A percentile compares a stretch with the other conserved stretches of the same genome.
Evolutionary conservation across 225 moss, liverwort and hornwort genomes (phyloP).

Genomic region (Pseudisothecium myosuroides): DNA sequence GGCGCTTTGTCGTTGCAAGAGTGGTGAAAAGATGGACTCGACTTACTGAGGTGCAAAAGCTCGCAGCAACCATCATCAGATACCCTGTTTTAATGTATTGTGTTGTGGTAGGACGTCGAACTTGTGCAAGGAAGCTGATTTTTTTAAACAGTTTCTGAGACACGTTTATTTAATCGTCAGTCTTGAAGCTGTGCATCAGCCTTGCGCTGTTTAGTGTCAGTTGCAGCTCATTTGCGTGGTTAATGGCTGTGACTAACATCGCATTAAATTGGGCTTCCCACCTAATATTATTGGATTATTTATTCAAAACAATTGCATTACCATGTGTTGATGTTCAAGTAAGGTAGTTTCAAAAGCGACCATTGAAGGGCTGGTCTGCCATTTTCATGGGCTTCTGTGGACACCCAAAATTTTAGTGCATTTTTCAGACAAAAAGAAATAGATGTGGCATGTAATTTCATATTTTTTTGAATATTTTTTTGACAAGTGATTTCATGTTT

Average conservation of each 20-base stretch:
- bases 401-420: too few species aligned
- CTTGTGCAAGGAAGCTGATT: background rate
- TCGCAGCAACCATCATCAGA: background rate
- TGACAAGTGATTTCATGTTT: too few species aligned
- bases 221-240: background rate
- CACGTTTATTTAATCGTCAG: background rate
- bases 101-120: background rate
- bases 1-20: conserved; percentile 46
- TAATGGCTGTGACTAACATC: background rate
- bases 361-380: too few species aligned
- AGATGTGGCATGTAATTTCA: too few species aligned
- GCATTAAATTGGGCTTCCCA: background rate
- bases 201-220: background rate
- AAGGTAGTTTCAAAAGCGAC: too few species aligned
- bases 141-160: background rate
- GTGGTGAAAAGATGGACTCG: background rate
- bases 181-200: background rate
- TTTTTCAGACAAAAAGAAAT: too few species aligned
- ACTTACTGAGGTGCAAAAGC: background rate
- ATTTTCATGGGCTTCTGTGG: too few species aligned
- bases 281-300: background rate
- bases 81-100: background rate
- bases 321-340: background rate
- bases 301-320: background rate
- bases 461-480: too few species aligned